A percentile compares a stretch with the other conserved stretches of the same genome.
Evolutionary conservation across 1,284 basidiomycete species (phyloP).

Genomic region (Ceratobasidium papillatum): DNA sequence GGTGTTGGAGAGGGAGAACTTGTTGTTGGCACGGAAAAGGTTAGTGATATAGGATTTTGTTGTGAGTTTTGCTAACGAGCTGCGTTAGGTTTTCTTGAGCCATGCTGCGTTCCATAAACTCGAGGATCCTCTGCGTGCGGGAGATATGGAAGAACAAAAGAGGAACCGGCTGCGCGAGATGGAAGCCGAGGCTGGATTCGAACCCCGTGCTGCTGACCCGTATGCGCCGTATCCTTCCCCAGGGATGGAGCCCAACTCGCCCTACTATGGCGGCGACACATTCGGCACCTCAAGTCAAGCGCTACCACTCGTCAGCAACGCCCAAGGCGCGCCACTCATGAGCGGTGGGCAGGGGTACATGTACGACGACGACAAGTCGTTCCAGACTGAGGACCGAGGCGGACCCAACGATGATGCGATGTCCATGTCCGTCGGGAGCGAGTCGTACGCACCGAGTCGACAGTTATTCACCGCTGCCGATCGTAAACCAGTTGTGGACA

Average conservation of each 20-base stretch:
- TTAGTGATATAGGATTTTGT: conserved; percentile 50
- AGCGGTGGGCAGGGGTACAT: conserved; percentile 55
- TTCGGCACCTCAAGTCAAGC: conserved; percentile 67
- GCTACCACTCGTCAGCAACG: conserved; percentile 79
- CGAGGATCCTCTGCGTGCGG: conserved; percentile 85
- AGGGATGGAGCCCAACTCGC: conserved; percentile 54
- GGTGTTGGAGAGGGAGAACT: conserved; percentile 77
- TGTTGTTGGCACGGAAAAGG: conserved; percentile 83
- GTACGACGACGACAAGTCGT: conserved; percentile 79
- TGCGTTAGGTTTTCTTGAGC: conserved; percentile 83
- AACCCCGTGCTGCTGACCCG: conserved; percentile 73
- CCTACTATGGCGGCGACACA: conserved; percentile 60
- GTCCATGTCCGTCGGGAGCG: conserved; percentile 79
- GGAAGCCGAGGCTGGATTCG: conserved; percentile 77
- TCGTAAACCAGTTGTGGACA: conserved; percentile 75
- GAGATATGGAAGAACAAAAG: conserved; percentile 86
- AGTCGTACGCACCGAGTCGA: conserved; percentile 90
- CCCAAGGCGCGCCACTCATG: conserved; percentile 69
- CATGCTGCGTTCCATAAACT: conserved; percentile 88
- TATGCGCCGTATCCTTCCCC: conserved; percentile 77
- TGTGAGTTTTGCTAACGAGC: neutral
- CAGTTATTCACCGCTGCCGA: conserved; percentile 93
- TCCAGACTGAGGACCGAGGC: conserved; percentile 80
- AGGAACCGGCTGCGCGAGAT: conserved; percentile 76
- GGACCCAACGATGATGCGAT: conserved; percentile 78